Base-by-base conservation (phyloP, 176 grass and related monocot species). In the Phoenix roebelenii region DNA sequence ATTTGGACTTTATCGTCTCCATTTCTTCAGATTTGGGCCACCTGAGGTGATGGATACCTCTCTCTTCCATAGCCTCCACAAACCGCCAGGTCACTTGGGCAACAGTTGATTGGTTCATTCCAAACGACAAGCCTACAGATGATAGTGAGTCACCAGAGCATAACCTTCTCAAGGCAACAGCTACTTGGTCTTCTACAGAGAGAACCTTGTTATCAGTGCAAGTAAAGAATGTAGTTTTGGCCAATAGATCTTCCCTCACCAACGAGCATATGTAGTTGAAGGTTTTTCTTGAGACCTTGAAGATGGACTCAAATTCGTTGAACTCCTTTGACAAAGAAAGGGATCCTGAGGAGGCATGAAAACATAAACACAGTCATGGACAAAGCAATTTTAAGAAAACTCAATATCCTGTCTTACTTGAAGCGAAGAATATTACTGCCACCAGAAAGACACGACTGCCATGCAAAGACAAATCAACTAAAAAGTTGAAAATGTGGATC, bases 71-170 rank as follows among this genome's bases (percentile, higher is more conserved):
- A 23, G 85, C 80, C 73, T 95, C 89, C 9, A 95, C 84, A 48
- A 95, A 95, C 39, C 82, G 76, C 89, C 89, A 95, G 18, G 89
- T 95, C 65, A 95, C 87, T 79, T 89, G 83, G 15, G 89, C 85
- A 63, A 95, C 87, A 29, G 85, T 87, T 15, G 89, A 95, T 65
- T 95, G 89, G 64, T 85, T 95, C 82, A 88, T 79, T 16, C 85
- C 82, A 25, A 95, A 95, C 39, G 75, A 74, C 20, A 68, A 64
- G 51, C 89, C 89, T 57, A 89, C 76, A 61, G 78, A 83, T 72
- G 77, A 62, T 49, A 89, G 78, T 3, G 89, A 80, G 39, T 95
- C 89, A 3, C 89, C 89, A 51, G 89, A 83, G 39, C 78, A 85
- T 69, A 95, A 60, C 62, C 89, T 88, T 65, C 87, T 80, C 58